Percentiles rank a stretch among this genome's conserved stretches.
phyloP scores from a whole-genome alignment of 2,329 filamentous ascomycete genomes.

The Cucurbitaria berberidis region DNA sequence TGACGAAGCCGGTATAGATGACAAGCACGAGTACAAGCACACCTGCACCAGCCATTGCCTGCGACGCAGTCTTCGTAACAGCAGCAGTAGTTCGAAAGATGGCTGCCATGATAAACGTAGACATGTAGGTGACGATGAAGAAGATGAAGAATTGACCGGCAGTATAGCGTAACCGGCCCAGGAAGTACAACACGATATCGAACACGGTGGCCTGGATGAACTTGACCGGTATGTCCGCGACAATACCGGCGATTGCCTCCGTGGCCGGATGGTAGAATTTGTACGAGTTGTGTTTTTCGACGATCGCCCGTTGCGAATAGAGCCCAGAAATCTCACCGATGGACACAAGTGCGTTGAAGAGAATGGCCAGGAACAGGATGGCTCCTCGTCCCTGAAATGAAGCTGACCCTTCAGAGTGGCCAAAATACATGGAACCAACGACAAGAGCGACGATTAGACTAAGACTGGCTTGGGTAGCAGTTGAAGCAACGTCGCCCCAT shows the following conservation, averaged over 20 bases:
- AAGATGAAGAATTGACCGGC: constrained; percentile 83
- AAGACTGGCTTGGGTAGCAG: constrained; percentile 48
- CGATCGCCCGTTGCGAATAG: constrained; percentile 85
- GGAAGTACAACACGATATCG: constrained; percentile 83
- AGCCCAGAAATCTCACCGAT: constrained; percentile 62
- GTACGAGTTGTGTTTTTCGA: constrained; percentile 86
- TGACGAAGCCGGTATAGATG: constrained; percentile 71
- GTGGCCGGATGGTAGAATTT: constrained; percentile 87
- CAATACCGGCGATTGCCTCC: constrained; percentile 82
- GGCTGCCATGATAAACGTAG: constrained; percentile 75
- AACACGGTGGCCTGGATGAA: constrained; percentile 72
- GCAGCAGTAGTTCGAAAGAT: constrained; percentile 81
- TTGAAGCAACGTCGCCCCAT: constrained; percentile 41
- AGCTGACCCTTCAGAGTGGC: constrained; percentile 56
- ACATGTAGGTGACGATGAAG: constrained; percentile 62
- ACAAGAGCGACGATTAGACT: constrained; percentile 65
- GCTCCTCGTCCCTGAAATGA: constrained; percentile 63
- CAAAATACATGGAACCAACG: constrained; percentile 66
- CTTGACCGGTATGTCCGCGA: constrained; percentile 84
- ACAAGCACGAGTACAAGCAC: constrained; percentile 68
- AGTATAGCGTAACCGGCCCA: constrained; percentile 76
- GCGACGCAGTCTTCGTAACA: constrained; percentile 69
- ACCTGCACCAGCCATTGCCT: constrained; percentile 62
- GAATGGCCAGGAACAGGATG: constrained; percentile 65
- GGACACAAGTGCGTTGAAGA: constrained; percentile 65